Conservation (phyloP, 192 early-diverging fungal species). For the Rhizophagus sp. region DNA sequence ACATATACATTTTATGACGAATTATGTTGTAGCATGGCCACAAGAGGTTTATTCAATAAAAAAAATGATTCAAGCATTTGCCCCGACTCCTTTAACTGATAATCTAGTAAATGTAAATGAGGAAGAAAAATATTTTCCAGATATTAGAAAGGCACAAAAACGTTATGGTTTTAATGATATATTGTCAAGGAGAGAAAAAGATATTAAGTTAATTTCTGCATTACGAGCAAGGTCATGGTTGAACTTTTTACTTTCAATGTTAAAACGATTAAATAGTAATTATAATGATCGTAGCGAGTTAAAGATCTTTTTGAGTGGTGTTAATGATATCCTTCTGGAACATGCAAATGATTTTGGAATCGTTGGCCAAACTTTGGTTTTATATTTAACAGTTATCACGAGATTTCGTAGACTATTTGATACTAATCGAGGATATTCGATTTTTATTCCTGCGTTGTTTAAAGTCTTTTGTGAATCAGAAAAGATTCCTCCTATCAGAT, state of each 20-base stretch:
- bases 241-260: slow-evolving; percentile 49
- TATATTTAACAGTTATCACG: slow-evolving; percentile 50
- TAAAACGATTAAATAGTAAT: slow-evolving; percentile 52
- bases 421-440: slow-evolving; percentile 51
- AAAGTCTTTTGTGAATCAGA: slow-evolving; percentile 55
- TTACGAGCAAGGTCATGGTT: slow-evolving; percentile 56
- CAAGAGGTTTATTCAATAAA: slow-evolving; percentile 52
- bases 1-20: slow-evolving; percentile 59
- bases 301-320: slow-evolving; percentile 47
- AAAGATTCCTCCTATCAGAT: slow-evolving; percentile 35
- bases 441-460: slow-evolving; percentile 55
- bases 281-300: slow-evolving; percentile 53
- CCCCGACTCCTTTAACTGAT: slow-evolving; percentile 32
- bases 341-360: slow-evolving; percentile 53
- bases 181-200: slow-evolving; percentile 20
- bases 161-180: background rate
- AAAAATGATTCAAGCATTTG: slow-evolving; percentile 48
- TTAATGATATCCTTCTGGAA: slow-evolving; percentile 51
- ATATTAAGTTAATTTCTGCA: slow-evolving; percentile 39
- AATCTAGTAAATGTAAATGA: background rate
- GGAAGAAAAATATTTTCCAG: slow-evolving; percentile 43
- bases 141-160: slow-evolving; percentile 26
- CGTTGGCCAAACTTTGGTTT: slow-evolving; percentile 49
- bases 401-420: slow-evolving; percentile 54
- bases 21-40: slow-evolving; percentile 51